Base-by-base conservation (phyloP, 2,329 filamentous ascomycete genomes). In the Chrysosporium keratinophilum region DNA sequence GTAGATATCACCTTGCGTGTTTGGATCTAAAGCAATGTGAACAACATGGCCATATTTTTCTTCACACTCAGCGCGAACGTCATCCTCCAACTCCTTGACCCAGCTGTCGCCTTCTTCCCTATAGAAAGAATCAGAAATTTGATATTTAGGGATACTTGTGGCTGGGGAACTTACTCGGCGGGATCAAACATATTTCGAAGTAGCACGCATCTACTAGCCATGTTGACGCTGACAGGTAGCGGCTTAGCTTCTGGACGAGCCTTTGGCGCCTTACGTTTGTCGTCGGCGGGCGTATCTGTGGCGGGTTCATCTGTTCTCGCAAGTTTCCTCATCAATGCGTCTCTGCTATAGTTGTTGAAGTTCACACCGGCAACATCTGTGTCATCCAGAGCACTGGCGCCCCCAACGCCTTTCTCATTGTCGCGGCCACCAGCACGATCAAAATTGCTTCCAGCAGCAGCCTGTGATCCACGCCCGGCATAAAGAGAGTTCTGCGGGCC, bases 321-420 rank as follows among this genome's bases (percentile, higher is more conserved):
- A 73, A 98, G 87, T 76, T 97, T 96, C 72, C 88, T 83, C 93
- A 98, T 98, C 73, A 98, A 84, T 67, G 90, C 88, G 76, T 97
- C 89, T 74, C 93, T 88, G 78, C 88, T 95, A 77, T 95, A 96
- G 73, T 96, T 96, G 80, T 89, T 95, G 85, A 97, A 97, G 75
- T 97, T 97, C 72, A 98, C 91, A 67, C 93, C 93, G 50, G 87
- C 88, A 68, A 98, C 93, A 71, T 98, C 93, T 58, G 90, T 95
- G 68, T 98, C 93, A 73, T 98, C 93, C 50, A 98, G 78, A 64
- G 93, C 93, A 74, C 90, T 95, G 48, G 91, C 91, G 63, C 89
- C 89, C 57, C 87, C 87, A 44, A 87, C 81, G 61, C 81, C 81
- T 72, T 96, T 95, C 65, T 95, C 88, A 69, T 84, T 88, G 65